Evolutionary conservation across 345 rosid genomes (phyloP).

Genomic region (thale cress (Arabidopsis thaliana)): TAIR10.1 NC_003071.7:16286501-16287000

Average conservation of each 20-base stretch:
- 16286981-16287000: conserved; percentile 59
- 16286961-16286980: not conserved
- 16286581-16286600: conserved; percentile 81
- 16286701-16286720: conserved; percentile 79
- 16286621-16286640: conserved; percentile 83
- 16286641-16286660: conserved; percentile 88
- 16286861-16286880: not conserved
- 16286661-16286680: conserved; percentile 85
- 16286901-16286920: conserved; percentile 8
- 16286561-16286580: conserved; percentile 71
- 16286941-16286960: conserved; percentile 3
- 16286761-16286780: conserved; percentile 46
- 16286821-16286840: not conserved
- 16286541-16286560: conserved; percentile 83
- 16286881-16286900: not conserved
- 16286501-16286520: conserved; percentile 87
- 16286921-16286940: not conserved
- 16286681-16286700: conserved; percentile 75
- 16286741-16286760: conserved; percentile 90
- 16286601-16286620: conserved; percentile 70
- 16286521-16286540: conserved; percentile 73
- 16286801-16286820: not conserved
- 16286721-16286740: conserved; percentile 89
- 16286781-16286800: conserved; percentile 8
- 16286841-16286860: not conserved